These are phyloP conservation scores for Barnettozyma californica DNA, from an alignment of 805 yeast genomes.

Conservation along the genomic window DNA sequence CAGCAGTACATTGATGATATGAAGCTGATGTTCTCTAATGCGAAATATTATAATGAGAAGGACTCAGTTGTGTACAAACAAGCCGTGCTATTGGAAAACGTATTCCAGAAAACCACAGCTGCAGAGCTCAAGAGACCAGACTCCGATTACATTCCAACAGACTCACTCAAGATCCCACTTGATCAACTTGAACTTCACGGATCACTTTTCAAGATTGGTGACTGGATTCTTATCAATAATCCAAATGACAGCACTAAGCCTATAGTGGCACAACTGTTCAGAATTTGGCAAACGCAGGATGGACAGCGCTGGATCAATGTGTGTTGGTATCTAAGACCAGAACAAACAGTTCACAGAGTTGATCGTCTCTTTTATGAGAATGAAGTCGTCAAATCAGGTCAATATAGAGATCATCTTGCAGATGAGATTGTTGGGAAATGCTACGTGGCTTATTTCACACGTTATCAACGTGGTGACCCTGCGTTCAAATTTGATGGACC, in stretches of 20 bases:
- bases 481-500: constrained; percentile 75
- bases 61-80: constrained; percentile 55
- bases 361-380: constrained; percentile 88
- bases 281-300: constrained; percentile 83
- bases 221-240: constrained; percentile 86
- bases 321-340: constrained; percentile 97
- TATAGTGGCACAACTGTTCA: constrained; percentile 87
- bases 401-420: constrained; percentile 88
- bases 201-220: constrained; percentile 77
- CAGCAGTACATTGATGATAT: constrained; percentile 76
- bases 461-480: constrained; percentile 93
- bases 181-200: constrained; percentile 72
- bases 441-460: constrained; percentile 89
- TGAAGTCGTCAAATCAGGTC: constrained; percentile 95
- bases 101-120: constrained; percentile 51
- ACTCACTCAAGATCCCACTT: constrained; percentile 64
- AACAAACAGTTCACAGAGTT: constrained; percentile 91
- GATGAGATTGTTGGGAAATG: constrained; percentile 90
- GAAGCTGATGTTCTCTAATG: constrained; percentile 67
- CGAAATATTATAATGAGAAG: constrained; percentile 57
- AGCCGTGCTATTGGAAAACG: constrained; percentile 56
- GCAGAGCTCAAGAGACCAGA: constrained; percentile 80
- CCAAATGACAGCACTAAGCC: constrained; percentile 88
- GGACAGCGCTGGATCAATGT: constrained; percentile 86
- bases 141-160: constrained; percentile 57